Conservation (phyloP, 345 rosid genomes). For the Cardiospermum halicacabum region DNA sequence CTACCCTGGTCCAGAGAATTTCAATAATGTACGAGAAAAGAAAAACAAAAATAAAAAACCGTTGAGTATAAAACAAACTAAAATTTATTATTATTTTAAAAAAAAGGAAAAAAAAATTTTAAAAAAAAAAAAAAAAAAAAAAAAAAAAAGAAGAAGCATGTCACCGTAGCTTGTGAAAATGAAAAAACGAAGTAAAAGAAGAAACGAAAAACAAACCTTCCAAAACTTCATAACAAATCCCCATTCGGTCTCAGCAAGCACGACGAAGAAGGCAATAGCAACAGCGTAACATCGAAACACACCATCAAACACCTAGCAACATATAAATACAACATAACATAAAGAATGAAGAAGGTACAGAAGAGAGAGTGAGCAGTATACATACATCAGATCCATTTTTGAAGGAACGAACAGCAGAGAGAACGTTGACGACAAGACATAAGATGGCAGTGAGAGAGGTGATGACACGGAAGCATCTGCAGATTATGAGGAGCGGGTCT, state of each 20-base stretch:
- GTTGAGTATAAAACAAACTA: too few relatives aligned
- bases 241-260: constrained; percentile 93
- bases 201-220: constrained; percentile 38
- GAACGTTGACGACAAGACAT: constrained; percentile 75
- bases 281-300: constrained; percentile 91
- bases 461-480: constrained; percentile 70
- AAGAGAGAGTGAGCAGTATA: background rate
- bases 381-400: constrained; percentile 65
- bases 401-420: constrained; percentile 83
- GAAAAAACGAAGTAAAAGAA: background rate
- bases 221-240: constrained; percentile 58
- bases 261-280: constrained; percentile 58
- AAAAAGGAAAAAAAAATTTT: too few relatives aligned
- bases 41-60: too few relatives aligned
- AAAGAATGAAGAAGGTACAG: background rate
- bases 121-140: too few relatives aligned
- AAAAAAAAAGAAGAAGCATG: too few relatives aligned
- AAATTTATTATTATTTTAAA: too few relatives aligned
- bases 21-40: too few relatives aligned
- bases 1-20: too few relatives aligned
- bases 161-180: too few relatives aligned
- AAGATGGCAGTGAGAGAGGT: constrained; percentile 65
- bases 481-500: constrained; percentile 66
- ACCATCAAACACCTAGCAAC: constrained; percentile 73
- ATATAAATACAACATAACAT: background rate